These are phyloP conservation scores for Aspergillus jensenii DNA, from an alignment of 2,329 filamentous ascomycete species.

Conservation along the genomic window DNA sequence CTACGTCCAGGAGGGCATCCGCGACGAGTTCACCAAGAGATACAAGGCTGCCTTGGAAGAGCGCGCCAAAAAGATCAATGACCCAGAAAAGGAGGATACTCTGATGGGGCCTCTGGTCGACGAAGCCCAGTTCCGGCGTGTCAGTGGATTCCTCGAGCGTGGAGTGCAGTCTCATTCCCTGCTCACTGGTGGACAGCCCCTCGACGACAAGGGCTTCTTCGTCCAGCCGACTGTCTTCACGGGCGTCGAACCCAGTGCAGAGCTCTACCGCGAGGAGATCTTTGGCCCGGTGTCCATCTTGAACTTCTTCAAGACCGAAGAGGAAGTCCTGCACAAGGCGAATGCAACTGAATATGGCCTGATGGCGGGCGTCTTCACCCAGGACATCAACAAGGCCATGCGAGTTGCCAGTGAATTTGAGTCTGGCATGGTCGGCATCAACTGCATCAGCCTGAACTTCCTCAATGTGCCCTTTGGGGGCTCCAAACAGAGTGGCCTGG, in stretches of 20 bases:
- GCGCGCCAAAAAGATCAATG: background rate
- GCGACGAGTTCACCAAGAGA: background rate
- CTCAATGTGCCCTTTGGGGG: slow-evolving; percentile 11
- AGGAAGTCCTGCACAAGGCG: slow-evolving; percentile 11
- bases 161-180: background rate
- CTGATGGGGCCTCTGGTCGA: background rate
- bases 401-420: slow-evolving; percentile 8
- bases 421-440: slow-evolving; percentile 13
- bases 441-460: slow-evolving; percentile 7
- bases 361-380: slow-evolving; percentile 15
- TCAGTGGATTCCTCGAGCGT: background rate
- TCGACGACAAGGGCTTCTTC: slow-evolving; percentile 5
- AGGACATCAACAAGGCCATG: slow-evolving; percentile 13
- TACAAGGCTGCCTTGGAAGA: slow-evolving; percentile 7
- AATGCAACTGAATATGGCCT: slow-evolving; percentile 14
- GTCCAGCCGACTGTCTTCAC: slow-evolving; percentile 4
- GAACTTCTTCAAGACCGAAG: slow-evolving; percentile 12
- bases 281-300: slow-evolving; percentile 11
- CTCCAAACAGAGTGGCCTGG: slow-evolving; percentile 11
- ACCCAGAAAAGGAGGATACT: background rate
- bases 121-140: background rate
- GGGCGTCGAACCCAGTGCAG: background rate
- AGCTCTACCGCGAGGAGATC: slow-evolving; percentile 1
- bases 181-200: background rate
- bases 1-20: slow-evolving; percentile 32